Conservation (phyloP, 257 asterid species). For the Solanum rostratum region DNA sequence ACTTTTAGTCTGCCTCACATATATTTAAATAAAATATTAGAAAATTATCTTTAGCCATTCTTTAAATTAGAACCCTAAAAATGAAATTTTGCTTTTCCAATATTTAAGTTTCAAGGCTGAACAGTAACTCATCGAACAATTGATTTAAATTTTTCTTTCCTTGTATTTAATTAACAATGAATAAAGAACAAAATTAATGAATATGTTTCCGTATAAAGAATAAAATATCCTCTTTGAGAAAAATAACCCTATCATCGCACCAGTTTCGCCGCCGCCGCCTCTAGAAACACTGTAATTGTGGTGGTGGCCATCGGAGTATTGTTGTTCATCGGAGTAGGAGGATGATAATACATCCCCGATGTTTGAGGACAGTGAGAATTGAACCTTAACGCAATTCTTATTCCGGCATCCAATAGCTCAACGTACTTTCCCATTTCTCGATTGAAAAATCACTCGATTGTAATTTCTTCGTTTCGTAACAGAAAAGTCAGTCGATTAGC, state of each 20-base stretch:
- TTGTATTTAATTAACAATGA: background rate
- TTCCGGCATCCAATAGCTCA: conserved; percentile 38
- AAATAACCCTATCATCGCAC: background rate
- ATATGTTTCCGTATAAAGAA: background rate
- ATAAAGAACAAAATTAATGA: background rate
- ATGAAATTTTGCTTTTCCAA: too few species aligned
- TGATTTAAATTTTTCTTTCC: background rate
- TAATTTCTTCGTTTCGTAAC: background rate
- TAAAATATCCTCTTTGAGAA: background rate
- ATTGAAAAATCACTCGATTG: too few species aligned
- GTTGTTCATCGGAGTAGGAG: conserved; percentile 14
- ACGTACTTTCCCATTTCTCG: conserved; percentile 27
- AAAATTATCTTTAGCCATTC: too few species aligned
- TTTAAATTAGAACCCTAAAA: too few species aligned
- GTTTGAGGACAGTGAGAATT: conserved; percentile 67
- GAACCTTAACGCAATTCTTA: conserved; percentile 31
- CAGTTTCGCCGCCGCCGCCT: too few species aligned
- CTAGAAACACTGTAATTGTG: background rate
- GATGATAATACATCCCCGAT: conserved; percentile 56
- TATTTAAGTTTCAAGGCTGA: background rate
- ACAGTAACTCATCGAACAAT: background rate
- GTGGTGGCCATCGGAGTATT: background rate
- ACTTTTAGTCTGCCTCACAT: too few species aligned
- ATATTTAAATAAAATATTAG: too few species aligned
- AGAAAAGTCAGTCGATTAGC: background rate